Percentiles rank a stretch among this genome's conserved stretches.
Conservation (phyloP, 1,139 yeast genomes). For the Taphrina confusa region DNA sequence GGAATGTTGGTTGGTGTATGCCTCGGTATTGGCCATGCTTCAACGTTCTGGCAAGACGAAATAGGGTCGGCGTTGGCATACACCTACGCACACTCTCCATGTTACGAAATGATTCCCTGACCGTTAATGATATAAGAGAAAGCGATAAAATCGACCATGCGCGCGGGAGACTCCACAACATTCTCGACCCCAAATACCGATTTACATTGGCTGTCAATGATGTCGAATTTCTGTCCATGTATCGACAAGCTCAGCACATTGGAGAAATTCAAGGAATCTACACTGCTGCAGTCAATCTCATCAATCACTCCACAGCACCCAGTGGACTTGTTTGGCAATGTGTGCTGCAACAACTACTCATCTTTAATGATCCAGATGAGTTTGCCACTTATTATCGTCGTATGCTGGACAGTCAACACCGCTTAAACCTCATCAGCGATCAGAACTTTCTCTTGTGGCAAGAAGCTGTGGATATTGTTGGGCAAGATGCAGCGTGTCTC, state of each 20-base stretch:
- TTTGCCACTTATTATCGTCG: neutral
- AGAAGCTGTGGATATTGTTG: neutral
- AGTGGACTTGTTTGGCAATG: slow-evolving; percentile 14
- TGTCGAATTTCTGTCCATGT: neutral
- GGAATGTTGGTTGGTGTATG: slow-evolving; percentile 1
- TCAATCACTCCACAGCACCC: neutral
- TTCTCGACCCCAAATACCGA: neutral
- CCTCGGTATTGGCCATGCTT: neutral
- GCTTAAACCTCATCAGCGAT: neutral
- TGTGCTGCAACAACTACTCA: neutral
- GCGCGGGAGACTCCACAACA: neutral
- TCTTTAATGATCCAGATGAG: neutral
- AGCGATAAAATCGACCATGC: too few relatives aligned
- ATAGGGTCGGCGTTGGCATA: too few relatives aligned
- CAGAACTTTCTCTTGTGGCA: neutral
- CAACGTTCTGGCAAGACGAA: too few relatives aligned
- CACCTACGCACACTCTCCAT: too few relatives aligned
- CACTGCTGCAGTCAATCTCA: neutral
- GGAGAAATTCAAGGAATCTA: neutral
- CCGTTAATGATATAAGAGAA: too few relatives aligned
- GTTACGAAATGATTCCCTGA: too few relatives aligned
- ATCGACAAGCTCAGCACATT: neutral
- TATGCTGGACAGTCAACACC: neutral
- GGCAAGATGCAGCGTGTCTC: neutral
- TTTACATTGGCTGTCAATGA: neutral